phyloP scores from a whole-genome alignment of 2,329 filamentous ascomycete genomes.

The Aspergillus neoniger region DNA sequence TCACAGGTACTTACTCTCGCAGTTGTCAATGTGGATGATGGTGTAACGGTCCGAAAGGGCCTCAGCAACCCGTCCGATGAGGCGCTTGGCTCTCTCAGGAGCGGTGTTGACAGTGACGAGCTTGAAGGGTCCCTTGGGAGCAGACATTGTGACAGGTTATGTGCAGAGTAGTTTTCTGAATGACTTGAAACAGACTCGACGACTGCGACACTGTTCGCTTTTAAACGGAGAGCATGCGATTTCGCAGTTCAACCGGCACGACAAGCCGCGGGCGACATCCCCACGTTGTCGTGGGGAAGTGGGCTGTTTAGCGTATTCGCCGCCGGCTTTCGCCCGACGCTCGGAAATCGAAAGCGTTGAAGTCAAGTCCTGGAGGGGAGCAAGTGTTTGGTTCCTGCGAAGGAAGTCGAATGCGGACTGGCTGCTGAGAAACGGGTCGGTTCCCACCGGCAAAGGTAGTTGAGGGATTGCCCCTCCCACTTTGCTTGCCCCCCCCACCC shows the following conservation, averaged over 20 bases:
- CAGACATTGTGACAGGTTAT: slow-evolving; percentile 23
- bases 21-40: slow-evolving; percentile 65
- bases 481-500: slow-evolving; percentile 1
- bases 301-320: slow-evolving; percentile 8
- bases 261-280: slow-evolving; percentile 19
- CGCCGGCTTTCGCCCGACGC: slow-evolving; percentile 15
- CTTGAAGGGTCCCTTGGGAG: slow-evolving; percentile 59
- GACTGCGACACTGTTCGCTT: slow-evolving; percentile 2
- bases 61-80: slow-evolving; percentile 64
- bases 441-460: not conserved
- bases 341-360: not conserved
- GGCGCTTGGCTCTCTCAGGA: slow-evolving; percentile 63
- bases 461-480: not conserved
- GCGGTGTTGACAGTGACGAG: slow-evolving; percentile 70
- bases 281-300: slow-evolving; percentile 18
- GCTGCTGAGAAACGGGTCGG: not conserved
- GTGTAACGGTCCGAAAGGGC: slow-evolving; percentile 64
- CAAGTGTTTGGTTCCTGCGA: not conserved
- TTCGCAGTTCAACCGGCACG: slow-evolving; percentile 4
- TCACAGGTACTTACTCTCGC: slow-evolving; percentile 52
- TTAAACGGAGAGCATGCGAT: slow-evolving; percentile 8
- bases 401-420: not conserved
- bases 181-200: not conserved
- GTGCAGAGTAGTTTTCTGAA: not conserved
- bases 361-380: not conserved